phyloP scores from a whole-genome alignment of 2,329 filamentous ascomycete genomes.

The Lachnellula occidentalis region DNA sequence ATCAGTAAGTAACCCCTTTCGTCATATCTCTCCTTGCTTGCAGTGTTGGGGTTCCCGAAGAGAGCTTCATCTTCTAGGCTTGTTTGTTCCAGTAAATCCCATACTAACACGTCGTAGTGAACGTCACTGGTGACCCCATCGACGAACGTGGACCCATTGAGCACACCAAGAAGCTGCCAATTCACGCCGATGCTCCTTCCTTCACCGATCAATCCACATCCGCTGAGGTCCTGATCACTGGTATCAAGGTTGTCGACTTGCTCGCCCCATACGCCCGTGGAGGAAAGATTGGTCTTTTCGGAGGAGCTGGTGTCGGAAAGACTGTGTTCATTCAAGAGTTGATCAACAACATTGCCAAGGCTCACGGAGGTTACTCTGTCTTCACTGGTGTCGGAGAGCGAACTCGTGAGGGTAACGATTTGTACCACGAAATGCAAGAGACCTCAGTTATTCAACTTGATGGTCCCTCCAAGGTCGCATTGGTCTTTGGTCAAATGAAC shows the following conservation, averaged over 20 bases:
- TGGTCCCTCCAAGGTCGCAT: slow-evolving; percentile 97
- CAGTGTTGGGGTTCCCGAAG: no score
- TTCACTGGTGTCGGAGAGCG: slow-evolving; percentile 99
- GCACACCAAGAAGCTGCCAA: slow-evolving; percentile 77
- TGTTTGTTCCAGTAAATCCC: no score
- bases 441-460: slow-evolving; percentile 99
- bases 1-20: slow-evolving; percentile 49
- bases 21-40: no score
- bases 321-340: slow-evolving; percentile 99
- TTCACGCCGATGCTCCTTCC: slow-evolving; percentile 87
- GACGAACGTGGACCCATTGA: slow-evolving; percentile 99
- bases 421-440: slow-evolving; percentile 99
- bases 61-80: no score
- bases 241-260: slow-evolving; percentile 99
- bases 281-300: slow-evolving; percentile 99
- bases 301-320: slow-evolving; percentile 99
- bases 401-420: slow-evolving; percentile 99
- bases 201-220: slow-evolving; percentile 95
- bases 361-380: slow-evolving; percentile 99
- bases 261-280: slow-evolving; percentile 99
- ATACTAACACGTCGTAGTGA: slow-evolving; percentile 44
- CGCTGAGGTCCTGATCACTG: slow-evolving; percentile 94
- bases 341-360: slow-evolving; percentile 99
- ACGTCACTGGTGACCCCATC: slow-evolving; percentile 99
- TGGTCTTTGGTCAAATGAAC: slow-evolving; percentile 99